phyloP scores from a whole-genome alignment of 2,329 filamentous ascomycete species.

The Metarhizium humberi region DNA sequence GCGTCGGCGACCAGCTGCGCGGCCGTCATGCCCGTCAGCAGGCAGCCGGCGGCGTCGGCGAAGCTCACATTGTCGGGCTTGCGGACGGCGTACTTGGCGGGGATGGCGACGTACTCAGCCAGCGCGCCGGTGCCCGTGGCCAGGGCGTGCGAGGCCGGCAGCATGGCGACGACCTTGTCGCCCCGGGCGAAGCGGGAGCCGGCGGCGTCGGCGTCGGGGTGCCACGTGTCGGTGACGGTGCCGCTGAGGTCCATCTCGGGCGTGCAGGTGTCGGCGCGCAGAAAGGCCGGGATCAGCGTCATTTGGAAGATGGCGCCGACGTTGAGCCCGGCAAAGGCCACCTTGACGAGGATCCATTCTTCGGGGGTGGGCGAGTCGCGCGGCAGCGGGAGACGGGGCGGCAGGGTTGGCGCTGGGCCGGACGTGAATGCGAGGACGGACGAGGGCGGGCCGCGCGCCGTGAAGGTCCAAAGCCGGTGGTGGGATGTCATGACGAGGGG shows the following conservation, averaged over 20 bases:
- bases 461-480: slow-evolving; percentile 17
- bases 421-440: slow-evolving; percentile 17
- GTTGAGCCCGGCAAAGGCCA: slow-evolving; percentile 36
- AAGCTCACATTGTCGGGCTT: slow-evolving; percentile 22
- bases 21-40: slow-evolving; percentile 30
- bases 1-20: slow-evolving; percentile 28
- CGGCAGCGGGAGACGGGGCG: slow-evolving; percentile 15
- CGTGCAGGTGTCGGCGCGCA: slow-evolving; percentile 24
- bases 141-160: slow-evolving; percentile 23
- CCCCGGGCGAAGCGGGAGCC: slow-evolving; percentile 20
- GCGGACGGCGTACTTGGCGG: slow-evolving; percentile 21
- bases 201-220: slow-evolving; percentile 10
- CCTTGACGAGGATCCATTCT: slow-evolving; percentile 29
- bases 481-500: background rate
- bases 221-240: slow-evolving; percentile 25
- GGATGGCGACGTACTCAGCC: slow-evolving; percentile 28
- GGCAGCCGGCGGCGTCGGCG: slow-evolving; percentile 26
- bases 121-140: slow-evolving; percentile 28
- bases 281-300: slow-evolving; percentile 28
- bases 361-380: slow-evolving; percentile 14
- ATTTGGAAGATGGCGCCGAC: slow-evolving; percentile 32
- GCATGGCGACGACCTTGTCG: slow-evolving; percentile 27
- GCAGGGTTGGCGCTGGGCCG: slow-evolving; percentile 10
- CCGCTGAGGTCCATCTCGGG: slow-evolving; percentile 37
- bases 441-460: slow-evolving; percentile 17